phyloP scores from a whole-genome alignment of 83 land plant genomes.

The Larix sibirica region DNA sequence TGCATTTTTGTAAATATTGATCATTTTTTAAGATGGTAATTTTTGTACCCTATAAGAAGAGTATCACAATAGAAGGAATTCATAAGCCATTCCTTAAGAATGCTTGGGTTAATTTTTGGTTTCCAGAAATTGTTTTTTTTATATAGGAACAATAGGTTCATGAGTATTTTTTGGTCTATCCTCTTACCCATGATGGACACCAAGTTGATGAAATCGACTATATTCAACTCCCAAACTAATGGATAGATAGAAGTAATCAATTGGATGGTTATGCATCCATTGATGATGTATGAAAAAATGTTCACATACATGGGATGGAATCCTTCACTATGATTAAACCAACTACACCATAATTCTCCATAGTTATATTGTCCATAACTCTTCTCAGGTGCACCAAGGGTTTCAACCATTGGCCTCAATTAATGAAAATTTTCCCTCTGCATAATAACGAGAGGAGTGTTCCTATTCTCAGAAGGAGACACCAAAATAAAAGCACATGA shows the following conservation, averaged over 20 bases:
- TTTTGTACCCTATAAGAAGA: not conserved
- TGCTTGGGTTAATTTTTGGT: too few species aligned
- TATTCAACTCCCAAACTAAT: not conserved
- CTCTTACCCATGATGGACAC: not conserved
- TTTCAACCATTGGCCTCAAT: not conserved
- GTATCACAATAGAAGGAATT: too few species aligned
- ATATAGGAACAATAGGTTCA: too few species aligned
- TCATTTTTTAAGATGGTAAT: not conserved
- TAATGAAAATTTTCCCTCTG: not conserved
- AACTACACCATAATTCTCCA: not conserved
- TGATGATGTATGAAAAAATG: not conserved
- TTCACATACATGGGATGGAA: not conserved
- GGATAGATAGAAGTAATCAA: not conserved
- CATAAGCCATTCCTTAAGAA: too few species aligned
- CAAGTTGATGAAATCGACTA: not conserved
- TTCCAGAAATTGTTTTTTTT: too few species aligned
- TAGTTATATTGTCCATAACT: not conserved
- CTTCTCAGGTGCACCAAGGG: not conserved
- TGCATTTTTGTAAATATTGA: not conserved
- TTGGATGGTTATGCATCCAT: not conserved
- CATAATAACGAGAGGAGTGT: not conserved
- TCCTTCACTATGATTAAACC: not conserved
- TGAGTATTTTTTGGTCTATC: not conserved
- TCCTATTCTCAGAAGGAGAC: not conserved
- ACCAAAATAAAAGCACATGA: not conserved